These are phyloP conservation scores for Hypoxylon sp. DNA, from an alignment of 2,329 filamentous ascomycete genomes.

Conservation along the genomic window DNA sequence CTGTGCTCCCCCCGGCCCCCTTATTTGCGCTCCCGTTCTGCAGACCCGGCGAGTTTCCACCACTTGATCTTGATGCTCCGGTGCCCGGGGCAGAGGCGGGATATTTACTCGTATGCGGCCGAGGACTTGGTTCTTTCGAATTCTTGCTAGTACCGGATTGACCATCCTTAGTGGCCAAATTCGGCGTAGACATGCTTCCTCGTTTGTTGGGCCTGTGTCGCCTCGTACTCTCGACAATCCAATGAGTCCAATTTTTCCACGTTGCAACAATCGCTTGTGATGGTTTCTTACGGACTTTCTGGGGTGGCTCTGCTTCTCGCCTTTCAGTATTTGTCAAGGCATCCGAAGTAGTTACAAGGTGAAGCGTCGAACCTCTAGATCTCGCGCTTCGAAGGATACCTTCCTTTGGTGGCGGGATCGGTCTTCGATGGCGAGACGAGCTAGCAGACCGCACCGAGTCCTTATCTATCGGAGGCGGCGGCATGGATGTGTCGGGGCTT, in stretches of 20 bases:
- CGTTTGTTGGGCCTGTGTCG: constrained; percentile 63
- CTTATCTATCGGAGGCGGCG: constrained; percentile 81
- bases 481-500: constrained; percentile 60
- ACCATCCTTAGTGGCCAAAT: constrained; percentile 64
- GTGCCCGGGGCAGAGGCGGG: constrained; percentile 55
- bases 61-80: constrained; percentile 57
- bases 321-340: constrained; percentile 55
- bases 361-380: constrained; percentile 85
- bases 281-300: constrained; percentile 67
- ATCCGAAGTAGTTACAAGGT: constrained; percentile 78
- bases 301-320: constrained; percentile 48
- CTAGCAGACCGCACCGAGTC: constrained; percentile 80
- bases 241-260: constrained; percentile 74
- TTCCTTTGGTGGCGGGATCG: constrained; percentile 89
- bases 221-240: constrained; percentile 70
- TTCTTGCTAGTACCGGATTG: constrained; percentile 56
- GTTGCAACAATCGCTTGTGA: constrained; percentile 69
- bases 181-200: constrained; percentile 69
- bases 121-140: constrained; percentile 65
- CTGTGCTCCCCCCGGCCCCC: constrained; percentile 42
- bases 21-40: constrained; percentile 62
- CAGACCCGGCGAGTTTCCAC: constrained; percentile 63
- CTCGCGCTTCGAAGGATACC: constrained; percentile 73
- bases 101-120: constrained; percentile 71
- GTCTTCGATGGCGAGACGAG: constrained; percentile 79